phyloP scores from a whole-genome alignment of 2,329 filamentous ascomycete species.

The Chaetothyriales sp. region DNA sequence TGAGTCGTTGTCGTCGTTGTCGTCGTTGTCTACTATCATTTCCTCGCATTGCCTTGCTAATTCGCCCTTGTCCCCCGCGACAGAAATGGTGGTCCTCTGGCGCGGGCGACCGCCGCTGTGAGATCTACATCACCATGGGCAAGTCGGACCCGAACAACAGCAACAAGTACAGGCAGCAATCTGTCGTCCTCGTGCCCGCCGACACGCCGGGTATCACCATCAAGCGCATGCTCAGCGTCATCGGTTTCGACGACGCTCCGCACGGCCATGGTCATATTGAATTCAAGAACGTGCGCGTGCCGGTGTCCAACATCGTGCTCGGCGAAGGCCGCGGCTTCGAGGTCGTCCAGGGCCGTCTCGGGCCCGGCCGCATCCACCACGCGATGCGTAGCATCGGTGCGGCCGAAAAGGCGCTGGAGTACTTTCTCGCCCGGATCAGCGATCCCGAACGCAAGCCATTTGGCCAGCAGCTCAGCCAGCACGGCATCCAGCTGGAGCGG shows the following conservation, averaged over 20 bases:
- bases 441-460: slow-evolving; percentile 84
- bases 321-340: slow-evolving; percentile 91
- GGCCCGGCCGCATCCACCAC: slow-evolving; percentile 93
- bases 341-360: slow-evolving; percentile 93
- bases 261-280: slow-evolving; percentile 88
- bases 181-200: slow-evolving; percentile 82
- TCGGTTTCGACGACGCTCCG: slow-evolving; percentile 94
- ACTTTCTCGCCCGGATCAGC: slow-evolving; percentile 87
- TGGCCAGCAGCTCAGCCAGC: slow-evolving; percentile 69
- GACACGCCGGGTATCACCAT: slow-evolving; percentile 74
- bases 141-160: slow-evolving; percentile 65
- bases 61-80: not conserved
- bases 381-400: slow-evolving; percentile 90
- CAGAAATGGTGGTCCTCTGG: slow-evolving; percentile 99
- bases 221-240: slow-evolving; percentile 82
- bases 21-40: too few species aligned
- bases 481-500: slow-evolving; percentile 91
- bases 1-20: too few species aligned
- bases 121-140: slow-evolving; percentile 91
- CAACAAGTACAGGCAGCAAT: slow-evolving; percentile 77
- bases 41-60: not conserved
- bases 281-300: slow-evolving; percentile 81
- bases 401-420: slow-evolving; percentile 79
- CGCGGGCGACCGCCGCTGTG: slow-evolving; percentile 79
- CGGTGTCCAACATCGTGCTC: slow-evolving; percentile 73